Base-by-base conservation (phyloP, 2,329 filamentous ascomycete species). In the Stemphylium beticola region DNA sequence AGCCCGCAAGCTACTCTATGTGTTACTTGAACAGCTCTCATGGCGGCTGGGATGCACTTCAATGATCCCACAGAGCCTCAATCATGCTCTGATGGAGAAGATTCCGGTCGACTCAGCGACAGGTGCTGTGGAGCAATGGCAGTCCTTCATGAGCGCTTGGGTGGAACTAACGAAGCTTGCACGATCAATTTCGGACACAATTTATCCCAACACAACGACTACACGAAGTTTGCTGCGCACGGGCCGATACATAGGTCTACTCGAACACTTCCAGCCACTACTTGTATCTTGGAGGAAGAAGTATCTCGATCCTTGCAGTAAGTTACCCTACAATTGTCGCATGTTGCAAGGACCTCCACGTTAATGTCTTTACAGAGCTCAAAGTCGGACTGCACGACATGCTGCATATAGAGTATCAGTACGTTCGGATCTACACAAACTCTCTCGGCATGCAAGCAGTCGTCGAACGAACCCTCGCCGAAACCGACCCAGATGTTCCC, bases 391-490 rank as follows among this genome's bases (percentile, higher is more conserved):
- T 81, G 11, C 79, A 78, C 46, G 79, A 81, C 37, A 79, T 81
- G 56, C 72, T 85, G 0, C 79, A 79, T 12, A 83, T 85, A 14
- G 83, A 85, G 54, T 85, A 77, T 41, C 74, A 79, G 29, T 78
- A 78, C 42, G 71, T 77, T 1, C 65, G 76, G 2, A 75, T 78
- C 14, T 79, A 78, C 48, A 76, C 76, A 34, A 80, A 80, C 41
- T 78, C 77, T 0, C 76, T 85, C 5, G 82, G 82, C 2, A 81
- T 85, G 69, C 83, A 85, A 66, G 83, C 83, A 2, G 79, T 85
- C 3, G 81, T 84, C 3, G 82, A 85, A 54, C 79, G 82, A n/a
- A 79, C 78, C 1, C 71, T 82, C n/a, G 70, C 72, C 6, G 72
- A 75, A 46, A 68, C 71, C 18, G 72, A 76, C 56, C 69, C 70